Evolutionary conservation across 2,329 filamentous ascomycete genomes (phyloP), one percentile per base, ranked within the genome.

Genomic region (Fonsecaea pedrosoi): DNA sequence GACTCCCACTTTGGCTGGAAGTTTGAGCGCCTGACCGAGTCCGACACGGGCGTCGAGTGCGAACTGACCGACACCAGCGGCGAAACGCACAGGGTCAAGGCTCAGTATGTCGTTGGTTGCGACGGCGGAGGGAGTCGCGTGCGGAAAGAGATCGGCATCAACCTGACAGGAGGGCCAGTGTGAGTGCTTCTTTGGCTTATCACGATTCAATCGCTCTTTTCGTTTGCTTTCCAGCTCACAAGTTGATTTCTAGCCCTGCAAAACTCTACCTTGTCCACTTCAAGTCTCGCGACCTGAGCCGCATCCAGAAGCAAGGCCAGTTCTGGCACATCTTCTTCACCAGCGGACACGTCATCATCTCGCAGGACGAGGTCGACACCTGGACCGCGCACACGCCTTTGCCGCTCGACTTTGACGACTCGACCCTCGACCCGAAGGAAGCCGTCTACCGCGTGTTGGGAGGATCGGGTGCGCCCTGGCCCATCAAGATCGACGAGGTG

Each of bases 311-410:
- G 25, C 72, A 74, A 30, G 74, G 75, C 15, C 72, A 72, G 13
- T 77, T 75, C 60, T 78, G 76, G 76, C 76, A 77, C 59, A 72
- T 73, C n/a, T 78, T 77, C 64, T 71, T 72, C 57, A 66, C 66
- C 2, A 60, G 64, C 25, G 71, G 72, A 9, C 73, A 71, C 8
- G 69, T 72, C 30, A 67, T 78, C 25, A 75, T 78, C 53, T 69
- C 73, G 32, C 75, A 78, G 65, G 74, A 78, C 40, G 75, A 75
- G 45, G 70, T 70, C 15, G 75, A 78, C 58, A 78, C 75, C 6
- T 79, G 72, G 67, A 79, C 77, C 1, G 69, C 69, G 1, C 77
- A 78, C 66, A 66, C 66, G 7, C 64, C 68, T 0, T 38, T 75
- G 8, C 67, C 67, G 18, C 35, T 71, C 3, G 71, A 64, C 5